Evolutionary conservation across 768 basidiomycete genomes (phyloP).

Genomic region (Collybia sp.): DNA sequence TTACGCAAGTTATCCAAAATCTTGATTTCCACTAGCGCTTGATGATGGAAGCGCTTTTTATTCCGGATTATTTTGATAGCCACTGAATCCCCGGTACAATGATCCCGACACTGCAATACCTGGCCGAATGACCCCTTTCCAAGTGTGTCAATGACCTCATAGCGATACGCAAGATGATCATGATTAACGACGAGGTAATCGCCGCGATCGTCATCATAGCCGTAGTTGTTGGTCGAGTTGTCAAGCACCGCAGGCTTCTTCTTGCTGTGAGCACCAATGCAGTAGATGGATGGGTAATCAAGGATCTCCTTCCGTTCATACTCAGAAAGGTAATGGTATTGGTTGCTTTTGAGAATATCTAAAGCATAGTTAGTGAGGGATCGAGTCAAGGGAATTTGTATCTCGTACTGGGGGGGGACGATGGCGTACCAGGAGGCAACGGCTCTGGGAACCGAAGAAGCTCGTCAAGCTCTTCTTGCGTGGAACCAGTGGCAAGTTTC

Average conservation of each 20-base stretch:
- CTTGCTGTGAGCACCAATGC: slow-evolving; percentile 68
- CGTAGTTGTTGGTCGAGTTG: slow-evolving; percentile 77
- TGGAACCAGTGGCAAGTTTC: slow-evolving; percentile 77
- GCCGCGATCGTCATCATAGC: slow-evolving; percentile 97
- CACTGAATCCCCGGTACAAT: slow-evolving; percentile 92
- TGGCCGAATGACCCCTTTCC: slow-evolving; percentile 99
- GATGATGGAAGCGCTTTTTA: slow-evolving; percentile 98
- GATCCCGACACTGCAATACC: slow-evolving; percentile 92
- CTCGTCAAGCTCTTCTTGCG: slow-evolving; percentile 83
- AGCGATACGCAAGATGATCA: slow-evolving; percentile 97
- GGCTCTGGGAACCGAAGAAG: slow-evolving; percentile 93
- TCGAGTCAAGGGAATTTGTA: not conserved
- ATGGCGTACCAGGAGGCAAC: slow-evolving; percentile 58
- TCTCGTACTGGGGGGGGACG: slow-evolving; percentile 66
- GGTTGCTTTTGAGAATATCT: slow-evolving; percentile 66
- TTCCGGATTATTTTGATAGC: slow-evolving; percentile 99
- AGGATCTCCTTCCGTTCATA: slow-evolving; percentile 91
- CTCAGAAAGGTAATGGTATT: slow-evolving; percentile 71
- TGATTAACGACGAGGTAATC: slow-evolving; percentile 89
- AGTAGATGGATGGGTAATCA: slow-evolving; percentile 84
- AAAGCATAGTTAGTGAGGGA: slow-evolving; percentile 7
- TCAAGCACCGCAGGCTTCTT: slow-evolving; percentile 81
- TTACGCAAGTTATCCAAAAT: slow-evolving; percentile 93
- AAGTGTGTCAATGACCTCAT: slow-evolving; percentile 86
- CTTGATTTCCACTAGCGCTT: slow-evolving; percentile 98